Conservation (phyloP, 441 rosid species). For the Eutrema salsugineum region DNA sequence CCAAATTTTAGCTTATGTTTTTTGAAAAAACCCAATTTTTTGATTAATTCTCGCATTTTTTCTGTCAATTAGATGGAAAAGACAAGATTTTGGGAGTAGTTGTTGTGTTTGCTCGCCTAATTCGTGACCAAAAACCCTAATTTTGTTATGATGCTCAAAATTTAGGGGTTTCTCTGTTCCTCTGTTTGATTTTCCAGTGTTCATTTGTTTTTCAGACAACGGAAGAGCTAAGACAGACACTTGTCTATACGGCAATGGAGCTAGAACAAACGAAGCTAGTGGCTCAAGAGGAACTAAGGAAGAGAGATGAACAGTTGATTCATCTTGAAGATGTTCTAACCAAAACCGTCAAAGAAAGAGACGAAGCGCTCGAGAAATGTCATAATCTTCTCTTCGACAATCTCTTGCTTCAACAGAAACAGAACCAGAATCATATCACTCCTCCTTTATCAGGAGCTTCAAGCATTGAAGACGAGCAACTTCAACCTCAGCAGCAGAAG, state of each 20-base stretch:
- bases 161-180: neutral
- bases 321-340: slow-evolving; percentile 49
- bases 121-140: neutral
- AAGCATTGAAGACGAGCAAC: slow-evolving; percentile 54
- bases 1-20: neutral
- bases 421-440: slow-evolving; percentile 19
- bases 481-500: neutral
- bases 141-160: neutral
- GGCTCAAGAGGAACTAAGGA: slow-evolving; percentile 63
- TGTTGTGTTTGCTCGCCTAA: neutral
- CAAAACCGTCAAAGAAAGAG: slow-evolving; percentile 50
- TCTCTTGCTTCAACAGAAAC: slow-evolving; percentile 36
- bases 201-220: slow-evolving; percentile 37
- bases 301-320: slow-evolving; percentile 48
- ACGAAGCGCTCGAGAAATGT: slow-evolving; percentile 49
- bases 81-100: neutral
- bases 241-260: slow-evolving; percentile 53
- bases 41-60: neutral
- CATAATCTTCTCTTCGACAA: slow-evolving; percentile 43
- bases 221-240: slow-evolving; percentile 55
- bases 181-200: neutral
- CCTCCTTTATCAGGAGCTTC: slow-evolving; percentile 44
- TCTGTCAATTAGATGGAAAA: neutral
- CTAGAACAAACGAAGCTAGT: slow-evolving; percentile 51
- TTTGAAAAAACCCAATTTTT: neutral